Evolutionary conservation across 164 flowering plant genomes (phyloP).

Genomic region (Chimonanthus salicifolius): DNA sequence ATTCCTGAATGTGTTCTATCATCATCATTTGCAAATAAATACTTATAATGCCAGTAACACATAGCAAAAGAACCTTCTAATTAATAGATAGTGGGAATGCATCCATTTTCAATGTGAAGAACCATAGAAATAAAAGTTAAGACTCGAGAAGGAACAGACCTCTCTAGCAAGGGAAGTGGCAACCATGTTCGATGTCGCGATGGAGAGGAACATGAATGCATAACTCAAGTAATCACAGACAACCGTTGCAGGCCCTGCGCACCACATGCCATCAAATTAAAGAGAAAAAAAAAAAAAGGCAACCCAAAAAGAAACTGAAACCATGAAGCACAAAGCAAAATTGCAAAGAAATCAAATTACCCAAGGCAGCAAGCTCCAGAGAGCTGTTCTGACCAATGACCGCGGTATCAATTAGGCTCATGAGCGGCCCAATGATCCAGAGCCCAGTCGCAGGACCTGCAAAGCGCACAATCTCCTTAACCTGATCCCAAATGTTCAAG

Average conservation of each 20-base stretch:
- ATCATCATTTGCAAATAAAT: too few relatives aligned
- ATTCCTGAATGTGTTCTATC: too few relatives aligned
- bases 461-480: conserved; percentile 69
- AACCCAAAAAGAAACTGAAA: not conserved
- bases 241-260: conserved; percentile 89
- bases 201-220: conserved; percentile 89
- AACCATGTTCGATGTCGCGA: conserved; percentile 93
- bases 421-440: conserved; percentile 85
- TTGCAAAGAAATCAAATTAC: conserved; percentile 22
- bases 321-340: not conserved
- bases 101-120: too few relatives aligned
- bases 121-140: too few relatives aligned
- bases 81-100: too few relatives aligned
- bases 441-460: conserved; percentile 87
- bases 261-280: not conserved
- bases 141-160: conserved; percentile 24
- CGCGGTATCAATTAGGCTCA: conserved; percentile 94
- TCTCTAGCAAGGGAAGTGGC: conserved; percentile 78
- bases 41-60: too few relatives aligned
- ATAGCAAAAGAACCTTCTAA: too few relatives aligned
- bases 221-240: conserved; percentile 71
- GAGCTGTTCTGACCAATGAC: conserved; percentile 94
- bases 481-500: conserved; percentile 57
- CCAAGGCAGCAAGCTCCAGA: conserved; percentile 90
- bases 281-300: not conserved